phyloP scores from a whole-genome alignment of 169 alveolate genomes.

The Plasmodium chabaudi region DNA sequence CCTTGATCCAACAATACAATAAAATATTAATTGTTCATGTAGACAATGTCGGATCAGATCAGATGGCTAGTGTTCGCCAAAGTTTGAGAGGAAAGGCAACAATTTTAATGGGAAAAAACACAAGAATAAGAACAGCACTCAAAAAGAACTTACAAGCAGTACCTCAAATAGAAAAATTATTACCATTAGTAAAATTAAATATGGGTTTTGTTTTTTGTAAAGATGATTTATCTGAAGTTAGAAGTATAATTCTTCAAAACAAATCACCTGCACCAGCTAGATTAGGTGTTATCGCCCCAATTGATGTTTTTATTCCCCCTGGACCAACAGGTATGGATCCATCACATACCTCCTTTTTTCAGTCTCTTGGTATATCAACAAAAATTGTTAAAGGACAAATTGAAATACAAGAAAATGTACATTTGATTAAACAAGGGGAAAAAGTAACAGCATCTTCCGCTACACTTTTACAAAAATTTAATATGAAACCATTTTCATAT shows the following conservation, averaged over 20 bases:
- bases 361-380: slow-evolving; percentile 98
- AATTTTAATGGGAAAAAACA: slow-evolving; percentile 97
- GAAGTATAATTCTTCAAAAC: slow-evolving; percentile 92
- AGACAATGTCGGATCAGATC: slow-evolving; percentile 97
- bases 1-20: slow-evolving; percentile 89
- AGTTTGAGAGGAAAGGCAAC: slow-evolving; percentile 94
- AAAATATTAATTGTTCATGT: slow-evolving; percentile 92
- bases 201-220: slow-evolving; percentile 98
- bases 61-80: slow-evolving; percentile 95
- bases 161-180: slow-evolving; percentile 89
- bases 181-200: slow-evolving; percentile 93
- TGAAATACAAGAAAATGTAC: slow-evolving; percentile 96
- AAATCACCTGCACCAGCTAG: slow-evolving; percentile 98
- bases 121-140: slow-evolving; percentile 95
- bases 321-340: slow-evolving; percentile 99
- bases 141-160: slow-evolving; percentile 87
- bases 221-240: slow-evolving; percentile 94
- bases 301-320: slow-evolving; percentile 98
- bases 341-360: slow-evolving; percentile 99
- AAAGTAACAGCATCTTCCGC: slow-evolving; percentile 98
- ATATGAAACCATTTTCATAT: slow-evolving; percentile 98
- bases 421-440: slow-evolving; percentile 94
- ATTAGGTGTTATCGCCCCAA: slow-evolving; percentile 98
- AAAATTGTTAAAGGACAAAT: slow-evolving; percentile 98
- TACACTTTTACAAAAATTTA: slow-evolving; percentile 95